Percentiles rank a stretch among this genome's conserved stretches.
Evolutionary conservation across 257 asterid species (phyloP).

Genomic region (Rhazya stricta): DNA sequence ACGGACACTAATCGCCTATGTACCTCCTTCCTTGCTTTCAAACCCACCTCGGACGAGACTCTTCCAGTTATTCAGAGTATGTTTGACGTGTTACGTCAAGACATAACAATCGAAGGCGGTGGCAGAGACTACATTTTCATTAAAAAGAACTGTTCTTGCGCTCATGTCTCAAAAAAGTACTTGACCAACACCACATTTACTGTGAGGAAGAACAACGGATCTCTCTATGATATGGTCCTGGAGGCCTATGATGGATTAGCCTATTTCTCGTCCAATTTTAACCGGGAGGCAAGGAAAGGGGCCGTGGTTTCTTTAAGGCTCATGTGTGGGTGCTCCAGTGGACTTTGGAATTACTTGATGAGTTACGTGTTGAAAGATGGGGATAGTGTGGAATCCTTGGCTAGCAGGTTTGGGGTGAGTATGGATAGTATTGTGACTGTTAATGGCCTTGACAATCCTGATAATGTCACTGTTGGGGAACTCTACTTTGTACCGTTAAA

Average conservation of each 20-base stretch:
- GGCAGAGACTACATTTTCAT: conserved; percentile 71
- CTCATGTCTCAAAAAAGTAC: conserved; percentile 45
- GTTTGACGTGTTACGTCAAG: conserved; percentile 82
- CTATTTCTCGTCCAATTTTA: conserved; percentile 61
- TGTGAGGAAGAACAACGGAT: conserved; percentile 60
- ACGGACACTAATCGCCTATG: conserved; percentile 75
- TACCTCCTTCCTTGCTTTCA: conserved; percentile 81
- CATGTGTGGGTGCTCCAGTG: conserved; percentile 93
- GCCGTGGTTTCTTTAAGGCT: conserved; percentile 77
- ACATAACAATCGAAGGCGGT: conserved; percentile 70
- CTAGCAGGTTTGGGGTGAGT: conserved; percentile 97
- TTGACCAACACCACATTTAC: conserved; percentile 74
- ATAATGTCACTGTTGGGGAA: conserved; percentile 75
- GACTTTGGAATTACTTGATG: conserved; percentile 91
- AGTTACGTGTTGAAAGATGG: conserved; percentile 89
- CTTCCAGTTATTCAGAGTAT: conserved; percentile 69
- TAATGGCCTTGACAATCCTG: conserved; percentile 79
- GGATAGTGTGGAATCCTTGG: conserved; percentile 78
- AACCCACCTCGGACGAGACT: conserved; percentile 54
- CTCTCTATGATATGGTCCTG: conserved; percentile 63
- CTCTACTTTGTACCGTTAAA: conserved; percentile 76
- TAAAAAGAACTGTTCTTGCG: conserved; percentile 90
- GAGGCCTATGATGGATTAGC: conserved; percentile 75
- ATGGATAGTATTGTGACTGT: conserved; percentile 80
- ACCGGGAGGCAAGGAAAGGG: conserved; percentile 73